Evolutionary conservation across 306 rosid species (phyloP), one percentile per base, ranked within the genome.

Genomic region (Coriaria nepalensis): DNA sequence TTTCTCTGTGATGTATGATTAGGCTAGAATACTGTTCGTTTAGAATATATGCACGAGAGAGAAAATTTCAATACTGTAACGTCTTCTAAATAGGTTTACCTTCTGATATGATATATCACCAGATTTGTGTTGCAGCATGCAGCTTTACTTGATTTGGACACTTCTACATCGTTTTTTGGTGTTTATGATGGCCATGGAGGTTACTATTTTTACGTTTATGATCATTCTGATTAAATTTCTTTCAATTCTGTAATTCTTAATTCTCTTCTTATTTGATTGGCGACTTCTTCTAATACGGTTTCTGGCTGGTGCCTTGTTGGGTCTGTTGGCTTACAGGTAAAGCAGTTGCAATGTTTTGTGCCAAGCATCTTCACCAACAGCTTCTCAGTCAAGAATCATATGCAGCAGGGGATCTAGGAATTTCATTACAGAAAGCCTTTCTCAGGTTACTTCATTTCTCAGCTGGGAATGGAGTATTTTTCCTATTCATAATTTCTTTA

Each of bases 171-270:
- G 36, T 85, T 79, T 76, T 85, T 90, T 68, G 98, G 81, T 45
- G 98, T 90, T 68, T 90, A 75, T 62, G 98, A 90, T 61, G 98
- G 98, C 32, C 98, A 90, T 77, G 98, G 98, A 79, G 98, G 95
- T 85, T 35, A 33, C 80, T 45, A 37, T 60, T 35, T 37, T 43
- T 8, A 8, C n/a, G 39, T 7, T n/a, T 65, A 6, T 45, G 12
- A 10, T 39, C 47, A 60, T 13, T 20, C n/a, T 39, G 6, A 37
- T 56, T 38, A 7, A 43, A 20, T 13, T 10, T 14, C 4, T 35
- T 53, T 34, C 49, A 15, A 14, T 11, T 14, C 10, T 36, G n/a
- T n/a, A n/a, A n/a, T n/a, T n/a, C n/a, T n/a, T 53, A 15, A 14
- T 11, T 14, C 10, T 36, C 37, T 48, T 58, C 8, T 42, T 41